Evolutionary conservation across 352 stramenopile genomes (phyloP).

Genomic region (Albugo laibachii): DNA sequence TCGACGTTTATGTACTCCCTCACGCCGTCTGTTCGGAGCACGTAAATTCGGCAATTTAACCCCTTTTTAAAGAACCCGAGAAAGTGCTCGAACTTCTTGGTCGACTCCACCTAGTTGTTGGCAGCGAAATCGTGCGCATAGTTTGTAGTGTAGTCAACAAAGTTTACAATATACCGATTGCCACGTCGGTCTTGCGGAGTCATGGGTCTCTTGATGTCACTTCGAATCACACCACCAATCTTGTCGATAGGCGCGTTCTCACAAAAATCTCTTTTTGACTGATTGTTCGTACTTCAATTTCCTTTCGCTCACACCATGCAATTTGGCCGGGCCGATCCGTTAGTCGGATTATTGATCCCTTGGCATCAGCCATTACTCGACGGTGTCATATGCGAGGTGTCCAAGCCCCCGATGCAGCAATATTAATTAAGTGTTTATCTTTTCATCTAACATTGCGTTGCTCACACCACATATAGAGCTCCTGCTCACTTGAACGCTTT

Average conservation of each 20-base stretch:
- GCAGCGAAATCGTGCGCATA: not conserved
- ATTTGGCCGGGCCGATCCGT: not conserved
- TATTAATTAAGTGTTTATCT: not conserved
- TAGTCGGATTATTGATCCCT: not conserved
- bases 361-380: conserved; percentile 1
- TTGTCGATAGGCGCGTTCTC: not conserved
- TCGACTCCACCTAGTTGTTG: not conserved
- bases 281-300: not conserved
- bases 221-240: not conserved
- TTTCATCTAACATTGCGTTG: not conserved
- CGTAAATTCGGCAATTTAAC: not conserved
- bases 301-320: not conserved
- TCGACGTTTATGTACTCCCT: not conserved
- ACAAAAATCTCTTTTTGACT: not conserved
- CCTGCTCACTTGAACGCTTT: too few species aligned
- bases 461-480: too few species aligned
- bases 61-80: not conserved
- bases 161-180: not conserved
- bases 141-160: not conserved
- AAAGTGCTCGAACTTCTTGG: not conserved
- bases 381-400: conserved; percentile 3
- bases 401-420: conserved; percentile 1
- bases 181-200: not conserved
- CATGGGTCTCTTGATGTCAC: not conserved
- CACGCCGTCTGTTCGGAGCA: not conserved